Base-by-base conservation (phyloP, 179 eudicot genomes). In the Spergularia azorica region DNA sequence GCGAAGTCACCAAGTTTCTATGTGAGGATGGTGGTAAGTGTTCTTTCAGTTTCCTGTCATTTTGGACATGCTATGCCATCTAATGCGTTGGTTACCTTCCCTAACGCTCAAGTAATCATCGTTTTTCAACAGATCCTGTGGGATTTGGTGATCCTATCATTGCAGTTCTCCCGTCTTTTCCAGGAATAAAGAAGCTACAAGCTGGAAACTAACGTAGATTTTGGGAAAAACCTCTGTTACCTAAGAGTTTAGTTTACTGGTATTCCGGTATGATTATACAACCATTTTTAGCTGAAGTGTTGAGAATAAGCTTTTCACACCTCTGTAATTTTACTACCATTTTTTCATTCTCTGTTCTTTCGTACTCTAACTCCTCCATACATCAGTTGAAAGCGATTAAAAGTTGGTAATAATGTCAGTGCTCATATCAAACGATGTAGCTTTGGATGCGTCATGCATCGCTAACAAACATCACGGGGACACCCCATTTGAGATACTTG, bases 111-210 rank as follows among this genome's bases (percentile, higher is more conserved):
- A 15, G 15, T 78, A 21, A 70, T 71, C 52, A 64, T 70, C 69
- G 48, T 77, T 61, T 64, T 76, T 78, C 36, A 43, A 81, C 93
- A 95, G 98, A 93, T 52, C 92, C 98, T 55, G 95, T 95, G 60
- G 98, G 97, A 69, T 95, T 88, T 76, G 95, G 95, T 21, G 98
- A 95, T 83, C 82, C 98, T 82, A 83, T 95, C 9, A 86, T 92
- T 63, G 92, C 91, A 16, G 85, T 95, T 83, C 96, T 92, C 63
- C 98, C 97, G 78, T 92, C 98, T 18, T 95, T 92, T 68, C 97
- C 96, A 4, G 98, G 97, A 63, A 91, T 95, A 73, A 86, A 87
- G 86, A 86, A 86, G 86, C 94, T 92, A 68, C 64, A 54, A 39
- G 62, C 26, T 39, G 66, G 61, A 71, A 79, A 63, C 66, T 63